A percentile compares a stretch with the other conserved stretches of the same genome.
Evolutionary conservation across 73 alveolate species (phyloP).

Genomic region (Paramecium caudatum): DNA sequence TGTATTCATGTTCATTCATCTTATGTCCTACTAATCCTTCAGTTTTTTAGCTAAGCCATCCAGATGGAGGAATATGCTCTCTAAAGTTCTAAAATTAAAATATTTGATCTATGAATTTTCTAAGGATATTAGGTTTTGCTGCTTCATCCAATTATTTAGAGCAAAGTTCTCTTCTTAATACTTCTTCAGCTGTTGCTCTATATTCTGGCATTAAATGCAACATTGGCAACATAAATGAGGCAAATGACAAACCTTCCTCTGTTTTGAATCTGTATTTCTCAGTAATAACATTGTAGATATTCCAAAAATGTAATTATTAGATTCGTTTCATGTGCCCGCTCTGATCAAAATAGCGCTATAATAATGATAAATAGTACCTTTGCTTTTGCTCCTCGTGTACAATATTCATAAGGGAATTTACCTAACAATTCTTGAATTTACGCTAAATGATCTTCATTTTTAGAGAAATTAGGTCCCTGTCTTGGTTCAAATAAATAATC

Average conservation of each 20-base stretch:
- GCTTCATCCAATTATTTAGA: neutral
- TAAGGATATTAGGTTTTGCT: neutral
- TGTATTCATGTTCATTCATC: constrained; percentile 42
- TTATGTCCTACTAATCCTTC: neutral
- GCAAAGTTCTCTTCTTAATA: constrained; percentile 28
- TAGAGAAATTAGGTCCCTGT: constrained; percentile 79
- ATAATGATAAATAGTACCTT: constrained; percentile 15
- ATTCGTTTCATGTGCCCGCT: constrained; percentile 72
- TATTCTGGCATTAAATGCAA: constrained; percentile 70
- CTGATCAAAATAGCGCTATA: constrained; percentile 61
- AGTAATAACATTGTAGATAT: constrained; percentile 42
- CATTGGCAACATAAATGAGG: constrained; percentile 74
- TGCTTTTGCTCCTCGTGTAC: constrained; percentile 80
- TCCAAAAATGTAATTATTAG: constrained; percentile 68
- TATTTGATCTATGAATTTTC: neutral
- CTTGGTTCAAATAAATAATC: constrained; percentile 97
- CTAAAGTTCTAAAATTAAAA: constrained; percentile 50
- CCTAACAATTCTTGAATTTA: constrained; percentile 89
- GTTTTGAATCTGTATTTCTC: constrained; percentile 73
- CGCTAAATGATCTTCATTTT: constrained; percentile 91
- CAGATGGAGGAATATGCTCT: constrained; percentile 12
- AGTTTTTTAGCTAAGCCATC: constrained; percentile 24
- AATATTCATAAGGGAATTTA: constrained; percentile 82
- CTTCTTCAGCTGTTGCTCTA: constrained; percentile 74
- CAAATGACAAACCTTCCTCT: constrained; percentile 74